Percentiles rank a stretch among this genome's conserved stretches.
Conservation (phyloP, 2,329 filamentous ascomycete genomes). For the Fusarium begoniae region DNA sequence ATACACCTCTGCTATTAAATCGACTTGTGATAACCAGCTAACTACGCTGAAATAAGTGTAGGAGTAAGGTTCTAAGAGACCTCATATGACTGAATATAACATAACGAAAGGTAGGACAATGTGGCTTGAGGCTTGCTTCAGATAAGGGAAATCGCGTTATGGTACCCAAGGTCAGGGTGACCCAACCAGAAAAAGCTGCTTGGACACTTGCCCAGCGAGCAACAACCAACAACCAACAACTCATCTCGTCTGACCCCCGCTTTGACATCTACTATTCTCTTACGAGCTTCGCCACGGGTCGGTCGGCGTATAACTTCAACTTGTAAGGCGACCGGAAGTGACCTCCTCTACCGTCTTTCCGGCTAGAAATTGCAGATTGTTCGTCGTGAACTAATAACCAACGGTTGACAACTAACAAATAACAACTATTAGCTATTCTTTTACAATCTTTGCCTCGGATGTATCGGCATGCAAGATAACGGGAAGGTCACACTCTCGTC, state of each 20-base stretch:
- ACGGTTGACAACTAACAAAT: not conserved
- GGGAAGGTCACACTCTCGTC: not conserved
- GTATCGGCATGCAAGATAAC: not conserved
- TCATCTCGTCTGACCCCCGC: not conserved
- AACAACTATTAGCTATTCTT: not conserved
- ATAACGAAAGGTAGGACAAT: not conserved
- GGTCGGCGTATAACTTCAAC: not conserved
- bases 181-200: not conserved
- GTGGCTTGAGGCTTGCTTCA: not conserved
- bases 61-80: too few species aligned
- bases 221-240: not conserved
- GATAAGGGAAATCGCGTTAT: not conserved
- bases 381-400: not conserved
- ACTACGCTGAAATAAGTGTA: not conserved
- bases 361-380: not conserved
- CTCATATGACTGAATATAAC: accelerated
- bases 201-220: not conserved
- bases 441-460: not conserved
- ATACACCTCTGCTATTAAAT: too few species aligned
- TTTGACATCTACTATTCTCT: not conserved
- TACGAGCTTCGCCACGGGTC: not conserved
- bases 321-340: not conserved
- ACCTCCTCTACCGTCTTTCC: not conserved
- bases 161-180: not conserved
- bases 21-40: not conserved